Base-by-base conservation (phyloP, 2,329 filamentous ascomycete genomes). In the Bimuria novae-zelandiae region DNA sequence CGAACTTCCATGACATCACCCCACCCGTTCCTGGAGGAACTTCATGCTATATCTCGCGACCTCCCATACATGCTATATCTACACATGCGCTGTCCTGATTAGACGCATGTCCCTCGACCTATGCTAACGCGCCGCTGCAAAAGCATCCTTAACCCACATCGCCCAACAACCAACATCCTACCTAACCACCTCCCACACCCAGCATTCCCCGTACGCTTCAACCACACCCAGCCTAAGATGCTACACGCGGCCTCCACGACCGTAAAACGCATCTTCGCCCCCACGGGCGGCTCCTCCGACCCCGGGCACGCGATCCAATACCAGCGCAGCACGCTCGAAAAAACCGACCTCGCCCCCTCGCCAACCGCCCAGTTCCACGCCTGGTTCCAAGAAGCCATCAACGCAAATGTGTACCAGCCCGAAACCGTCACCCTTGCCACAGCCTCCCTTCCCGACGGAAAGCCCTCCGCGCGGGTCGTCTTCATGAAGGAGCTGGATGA, bases 401-500 rank as follows among this genome's bases (percentile, higher is more conserved):
- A 80, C 4, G 68, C 77, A 8, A 70, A 78, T 22, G 83, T 92
- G 41, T 79, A 85, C 40, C 89, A 95, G 62, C 92, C 93, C 1
- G 94, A 99, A 75, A 90, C 94, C 1, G 92, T 91, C 67, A 92
- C 88, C 1, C 81, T 99, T 1, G 89, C 92, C 3, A 99, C 94
- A 0, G 92, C 92, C 0, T 79, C 82, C 21, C 82, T 97, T 4
- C 93, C 93, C 1, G 89, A 86, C 0, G 94, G 94, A 55, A 87
- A 89, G 41, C 89, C 97, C 17, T 91, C 86, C 41, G 87, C 90
- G 3, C 90, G 94, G 54, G 83, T 91, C 62, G 91, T 99, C 32
- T 99, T 97, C 76, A 82, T 99, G 61, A 99, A 99, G 77, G 94
- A 97, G 79, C 85, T 97, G 21, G 92, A 97, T 74, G 75, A 80